Base-by-base conservation (phyloP, 2,329 filamentous ascomycete genomes). In the Hypomyces rosellus region DNA sequence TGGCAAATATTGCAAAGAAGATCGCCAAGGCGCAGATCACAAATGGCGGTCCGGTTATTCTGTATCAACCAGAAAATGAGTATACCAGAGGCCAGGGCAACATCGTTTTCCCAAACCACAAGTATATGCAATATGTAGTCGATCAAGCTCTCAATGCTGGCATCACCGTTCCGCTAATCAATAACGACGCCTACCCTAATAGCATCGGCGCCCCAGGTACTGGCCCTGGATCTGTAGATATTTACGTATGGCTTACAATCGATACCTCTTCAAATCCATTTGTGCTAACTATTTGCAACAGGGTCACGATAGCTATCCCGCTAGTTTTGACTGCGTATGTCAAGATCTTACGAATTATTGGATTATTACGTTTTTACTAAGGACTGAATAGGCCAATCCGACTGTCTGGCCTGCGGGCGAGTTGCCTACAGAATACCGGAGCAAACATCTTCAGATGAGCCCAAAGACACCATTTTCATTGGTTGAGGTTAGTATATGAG, bases 41-140 rank as follows among this genome's bases (percentile, higher is more conserved):
- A 1, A 88, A 91, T 47, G 88, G 86, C 0, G 89, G 89, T 0
- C 88, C 88, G 0, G 76, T 95, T 7, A 88, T 95, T 53, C 69
- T 92, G 1, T 77, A 86, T 39, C 89, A 95, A 63, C 84, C 86
- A 0, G 89, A 95, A 64, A 95, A 93, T 55, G 89, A 93, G 64
- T 91, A 92, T 61, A 82, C 78, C 1, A 66, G 71, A 15, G 74
- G 73, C 1, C 67, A 69, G 4, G 69, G 37, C 9, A 45, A 69
- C 2, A 69, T 77, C 3, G 65, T 68, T 0, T 88, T 85, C 56
- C 85, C 85, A 0, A 82, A 89, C 58, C 73, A 76, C 0, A 72
- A 76, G 0, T 93, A 91, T 62, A 81, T 91, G 66, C 74, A 81
- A 49, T 83, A 85, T 55, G 81, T 91, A 5, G 78, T 85, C 42